These are phyloP conservation scores for Spergularia azorica DNA, from an alignment of 179 eudicot species.

Conservation along the genomic window DNA sequence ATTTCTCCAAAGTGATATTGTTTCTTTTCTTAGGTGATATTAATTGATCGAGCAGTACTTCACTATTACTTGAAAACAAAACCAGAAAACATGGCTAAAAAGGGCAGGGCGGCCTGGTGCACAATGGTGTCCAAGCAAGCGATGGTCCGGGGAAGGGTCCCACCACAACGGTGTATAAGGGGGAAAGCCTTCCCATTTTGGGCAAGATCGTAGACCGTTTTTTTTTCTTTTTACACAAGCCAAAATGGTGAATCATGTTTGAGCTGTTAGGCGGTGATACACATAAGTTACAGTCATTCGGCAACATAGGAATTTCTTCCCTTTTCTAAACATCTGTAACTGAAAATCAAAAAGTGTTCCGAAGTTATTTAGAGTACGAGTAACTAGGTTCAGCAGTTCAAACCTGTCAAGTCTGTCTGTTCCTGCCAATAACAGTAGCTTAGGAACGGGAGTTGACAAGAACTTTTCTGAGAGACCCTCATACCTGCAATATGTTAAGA, in stretches of 20 bases:
- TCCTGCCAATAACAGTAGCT: slow-evolving; percentile 88
- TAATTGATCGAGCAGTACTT: neutral
- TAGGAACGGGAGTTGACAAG: slow-evolving; percentile 74
- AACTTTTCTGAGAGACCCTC: slow-evolving; percentile 95
- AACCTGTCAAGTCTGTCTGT: slow-evolving; percentile 97
- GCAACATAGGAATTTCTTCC: neutral
- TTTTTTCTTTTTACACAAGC: neutral
- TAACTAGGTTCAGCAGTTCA: slow-evolving; percentile 7
- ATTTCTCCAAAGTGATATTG: too few species aligned
- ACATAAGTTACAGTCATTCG: neutral
- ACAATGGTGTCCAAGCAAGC: too few species aligned
- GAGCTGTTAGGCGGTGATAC: neutral
- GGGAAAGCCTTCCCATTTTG: too few species aligned
- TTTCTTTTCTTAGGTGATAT: too few species aligned
- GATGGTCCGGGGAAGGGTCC: too few species aligned
- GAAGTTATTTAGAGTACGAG: neutral
- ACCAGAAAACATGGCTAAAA: neutral
- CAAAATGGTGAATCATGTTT: neutral
- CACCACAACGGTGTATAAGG: too few species aligned
- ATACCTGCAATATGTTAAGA: slow-evolving; percentile 57
- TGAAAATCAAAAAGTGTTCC: neutral
- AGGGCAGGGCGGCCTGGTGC: too few species aligned
- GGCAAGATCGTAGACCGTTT: too few species aligned
- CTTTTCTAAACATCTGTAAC: neutral
- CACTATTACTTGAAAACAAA: neutral